Base-by-base conservation (phyloP, 371 early-diverging fungal species). In the Mortierella sp. region DNA sequence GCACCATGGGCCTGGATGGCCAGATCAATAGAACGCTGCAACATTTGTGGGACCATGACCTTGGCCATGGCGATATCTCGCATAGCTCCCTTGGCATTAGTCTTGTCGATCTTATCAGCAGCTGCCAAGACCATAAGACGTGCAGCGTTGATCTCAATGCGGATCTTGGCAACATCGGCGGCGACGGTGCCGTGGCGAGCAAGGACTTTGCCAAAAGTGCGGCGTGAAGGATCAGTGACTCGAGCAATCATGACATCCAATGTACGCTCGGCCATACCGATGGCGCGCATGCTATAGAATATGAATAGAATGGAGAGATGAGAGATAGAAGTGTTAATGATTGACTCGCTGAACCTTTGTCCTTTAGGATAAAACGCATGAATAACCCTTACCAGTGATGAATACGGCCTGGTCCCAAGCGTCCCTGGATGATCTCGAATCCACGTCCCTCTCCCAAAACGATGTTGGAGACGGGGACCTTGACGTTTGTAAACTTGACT, bases 1-100 rank as follows among this genome's bases (percentile, higher is more conserved):
- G 96, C 98, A 55, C 99, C 99, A 79, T 92, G 91, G 47, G 94
- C 92, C 85, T 98, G 98, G 68, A 98, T 97, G 12, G 97, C 95
- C 58, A 95, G 88, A 79, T 96, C 96, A 32, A 95, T 64, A 10
- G 97, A 94, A 11, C 78, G 73, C 55, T 93, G 88, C 22, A 92
- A 86, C 87, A 94, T 90, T 52, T 77, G 90, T 24, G 98, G 98
- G 11, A 96, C 95, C 45, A 69, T 71, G 79, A 95, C 93, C 90
- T 98, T 97, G 77, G 96, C 97, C 94, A 98, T 95, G 60, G 95
- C 96, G 78, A 97, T 98, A 75, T 96, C 94, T 64, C 95, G 93
- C 87, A 94, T 84, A 8, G 97, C 97, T 51, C 88, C 88, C 89
- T 97, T 97, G 43, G 97, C 93, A 28, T 96, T 94, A 16, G 84